phyloP scores from a whole-genome alignment of 345 rosid genomes.

The Angophora floribunda region DNA sequence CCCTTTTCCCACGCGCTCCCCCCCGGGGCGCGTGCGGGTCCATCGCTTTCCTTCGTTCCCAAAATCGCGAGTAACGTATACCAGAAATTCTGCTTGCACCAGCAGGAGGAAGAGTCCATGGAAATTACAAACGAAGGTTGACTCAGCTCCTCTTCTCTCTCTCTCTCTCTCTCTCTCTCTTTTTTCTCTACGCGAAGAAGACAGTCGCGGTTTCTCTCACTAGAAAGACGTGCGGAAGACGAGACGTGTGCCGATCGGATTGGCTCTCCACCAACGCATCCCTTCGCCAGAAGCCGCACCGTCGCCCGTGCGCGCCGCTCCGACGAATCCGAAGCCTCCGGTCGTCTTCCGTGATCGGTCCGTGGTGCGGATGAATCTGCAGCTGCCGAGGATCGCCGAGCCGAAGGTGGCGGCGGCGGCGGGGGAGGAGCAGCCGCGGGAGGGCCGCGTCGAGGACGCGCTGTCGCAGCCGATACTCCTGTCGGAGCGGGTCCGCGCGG shows the following conservation, averaged over 20 bases:
- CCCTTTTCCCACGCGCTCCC: not conserved
- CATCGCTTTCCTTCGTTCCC: not conserved
- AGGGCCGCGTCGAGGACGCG: conserved; percentile 46
- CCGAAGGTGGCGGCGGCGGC: conserved; percentile 16
- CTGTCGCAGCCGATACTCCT: conserved; percentile 34
- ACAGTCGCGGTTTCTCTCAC: not conserved
- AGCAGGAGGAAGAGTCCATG: not conserved
- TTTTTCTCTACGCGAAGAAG: not conserved
- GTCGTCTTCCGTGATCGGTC: not conserved
- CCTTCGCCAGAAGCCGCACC: too few relatives aligned
- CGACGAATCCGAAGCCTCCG: too few relatives aligned
- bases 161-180: not conserved
- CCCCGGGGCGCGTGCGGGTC: not conserved
- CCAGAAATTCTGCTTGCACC: not conserved
- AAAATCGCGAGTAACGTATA: not conserved
- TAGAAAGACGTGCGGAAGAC: not conserved
- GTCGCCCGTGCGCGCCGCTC: too few relatives aligned
- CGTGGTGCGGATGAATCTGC: not conserved
- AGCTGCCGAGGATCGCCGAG: not conserved
- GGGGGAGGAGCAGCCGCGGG: not conserved
- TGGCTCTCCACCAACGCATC: not conserved
- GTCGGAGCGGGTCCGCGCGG: conserved; percentile 48
- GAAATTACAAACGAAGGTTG: not conserved
- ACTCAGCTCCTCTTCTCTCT: not conserved
- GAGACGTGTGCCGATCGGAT: not conserved